Conservation (phyloP, 495 filamentous ascomycete species). For the Lentithecium fluviatile region DNA sequence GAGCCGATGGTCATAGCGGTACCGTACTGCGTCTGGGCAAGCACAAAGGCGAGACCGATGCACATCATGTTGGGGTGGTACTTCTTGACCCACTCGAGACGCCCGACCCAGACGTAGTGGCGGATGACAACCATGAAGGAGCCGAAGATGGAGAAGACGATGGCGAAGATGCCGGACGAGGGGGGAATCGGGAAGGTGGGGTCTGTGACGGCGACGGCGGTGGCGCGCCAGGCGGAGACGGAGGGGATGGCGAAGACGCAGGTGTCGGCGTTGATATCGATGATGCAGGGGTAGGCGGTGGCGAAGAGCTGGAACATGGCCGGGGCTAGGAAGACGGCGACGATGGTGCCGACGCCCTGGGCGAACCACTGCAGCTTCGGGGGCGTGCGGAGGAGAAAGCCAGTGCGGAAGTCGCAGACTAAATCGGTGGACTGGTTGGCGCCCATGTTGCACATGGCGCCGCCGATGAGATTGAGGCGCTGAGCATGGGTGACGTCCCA, state of each 20-base stretch:
- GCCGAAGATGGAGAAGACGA: conserved; percentile 54
- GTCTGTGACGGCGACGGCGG: conserved; percentile 62
- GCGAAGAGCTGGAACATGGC: conserved; percentile 65
- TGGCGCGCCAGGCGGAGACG: conserved; percentile 65
- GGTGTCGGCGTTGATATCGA: conserved; percentile 43
- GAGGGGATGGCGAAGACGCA: conserved; percentile 61
- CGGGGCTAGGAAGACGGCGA: conserved; percentile 62
- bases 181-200: conserved; percentile 57
- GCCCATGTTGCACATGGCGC: conserved; percentile 58
- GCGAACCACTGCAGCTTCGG: conserved; percentile 65
- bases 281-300: conserved; percentile 65
- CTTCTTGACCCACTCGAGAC: conserved; percentile 55
- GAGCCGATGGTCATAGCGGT: conserved; percentile 61
- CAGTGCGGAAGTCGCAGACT: conserved; percentile 60
- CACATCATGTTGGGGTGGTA: conserved; percentile 69
- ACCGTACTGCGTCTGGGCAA: conserved; percentile 56
- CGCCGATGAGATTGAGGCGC: conserved; percentile 62
- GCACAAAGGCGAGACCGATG: conserved; percentile 62
- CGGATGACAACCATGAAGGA: conserved; percentile 52
- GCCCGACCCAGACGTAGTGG: conserved; percentile 57
- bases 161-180: conserved; percentile 56
- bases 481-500: conserved; percentile 52
- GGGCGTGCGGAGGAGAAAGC: conserved; percentile 61
- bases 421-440: conserved; percentile 58
- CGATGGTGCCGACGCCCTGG: conserved; percentile 59